Conservation (phyloP, 176 grass and related monocot genomes). For the Oropetium thomaeum region DNA sequence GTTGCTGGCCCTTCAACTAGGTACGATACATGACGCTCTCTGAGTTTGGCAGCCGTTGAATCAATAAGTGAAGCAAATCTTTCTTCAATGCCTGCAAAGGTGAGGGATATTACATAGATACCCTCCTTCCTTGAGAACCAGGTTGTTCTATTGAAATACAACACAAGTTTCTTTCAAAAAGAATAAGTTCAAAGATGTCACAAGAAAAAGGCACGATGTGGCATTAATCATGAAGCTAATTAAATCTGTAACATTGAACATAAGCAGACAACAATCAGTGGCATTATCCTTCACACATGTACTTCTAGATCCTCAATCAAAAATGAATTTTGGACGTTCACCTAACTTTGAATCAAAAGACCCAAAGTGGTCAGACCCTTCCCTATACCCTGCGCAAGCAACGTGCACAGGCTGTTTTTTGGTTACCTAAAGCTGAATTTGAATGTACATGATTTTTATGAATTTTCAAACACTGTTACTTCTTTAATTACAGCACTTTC, state of each 20-base stretch:
- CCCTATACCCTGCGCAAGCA: too few species aligned
- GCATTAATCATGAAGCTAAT: not conserved
- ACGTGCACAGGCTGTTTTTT: too few species aligned
- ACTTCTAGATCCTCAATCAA: not conserved
- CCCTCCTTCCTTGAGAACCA: slow-evolving; percentile 1
- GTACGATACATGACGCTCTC: slow-evolving; percentile 55
- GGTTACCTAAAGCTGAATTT: too few species aligned
- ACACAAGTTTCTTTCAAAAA: not conserved
- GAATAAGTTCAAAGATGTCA: not conserved
- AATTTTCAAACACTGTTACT: not conserved
- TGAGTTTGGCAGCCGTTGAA: slow-evolving; percentile 54
- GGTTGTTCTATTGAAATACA: not conserved
- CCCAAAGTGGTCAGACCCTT: too few species aligned
- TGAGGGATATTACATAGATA: slow-evolving; percentile 17
- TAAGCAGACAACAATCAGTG: not conserved
- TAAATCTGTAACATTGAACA: not conserved
- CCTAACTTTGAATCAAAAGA: not conserved
- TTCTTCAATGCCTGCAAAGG: slow-evolving; percentile 50
- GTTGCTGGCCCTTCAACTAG: slow-evolving; percentile 60
- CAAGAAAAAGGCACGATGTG: not conserved
- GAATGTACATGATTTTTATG: not conserved
- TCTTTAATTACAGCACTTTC: not conserved
- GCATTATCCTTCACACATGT: not conserved
- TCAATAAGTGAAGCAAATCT: slow-evolving; percentile 57
- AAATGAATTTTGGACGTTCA: not conserved